Percentiles rank a stretch among this genome's conserved stretches.
These are phyloP conservation scores for Alectoria sarmentosa DNA, from an alignment of 495 filamentous ascomycete genomes.

Conservation along the genomic window DNA sequence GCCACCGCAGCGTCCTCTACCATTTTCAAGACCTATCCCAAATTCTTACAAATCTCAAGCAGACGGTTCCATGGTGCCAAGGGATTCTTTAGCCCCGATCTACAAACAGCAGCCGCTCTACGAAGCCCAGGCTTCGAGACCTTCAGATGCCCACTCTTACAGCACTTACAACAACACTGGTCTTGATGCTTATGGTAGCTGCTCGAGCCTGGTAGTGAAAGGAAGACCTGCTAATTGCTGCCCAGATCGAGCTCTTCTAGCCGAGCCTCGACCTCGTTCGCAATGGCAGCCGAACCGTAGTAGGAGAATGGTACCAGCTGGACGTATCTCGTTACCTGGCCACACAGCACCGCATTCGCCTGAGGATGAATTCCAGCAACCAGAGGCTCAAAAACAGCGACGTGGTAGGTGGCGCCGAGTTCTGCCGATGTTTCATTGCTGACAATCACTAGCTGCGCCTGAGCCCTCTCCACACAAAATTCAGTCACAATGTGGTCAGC, in stretches of 20 bases:
- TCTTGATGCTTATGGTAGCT: constrained; percentile 16
- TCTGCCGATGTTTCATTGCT: neutral
- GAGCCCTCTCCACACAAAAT: neutral
- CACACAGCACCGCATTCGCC: constrained; percentile 1
- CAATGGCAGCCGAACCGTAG: constrained; percentile 5
- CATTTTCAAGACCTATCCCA: neutral
- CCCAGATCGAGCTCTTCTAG: constrained; percentile 15
- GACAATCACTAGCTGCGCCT: constrained; percentile 3
- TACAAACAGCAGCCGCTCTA: neutral
- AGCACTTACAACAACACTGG: neutral
- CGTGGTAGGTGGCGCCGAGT: neutral
- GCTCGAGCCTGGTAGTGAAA: neutral
- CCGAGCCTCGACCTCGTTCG: constrained; percentile 8
- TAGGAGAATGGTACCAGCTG: neutral
- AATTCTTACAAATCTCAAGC: neutral
- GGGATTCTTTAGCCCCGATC: neutral
- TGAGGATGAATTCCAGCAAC: neutral
- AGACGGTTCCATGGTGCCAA: neutral
- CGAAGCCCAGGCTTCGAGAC: constrained; percentile 3
- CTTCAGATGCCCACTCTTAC: neutral
- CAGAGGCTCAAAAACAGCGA: neutral
- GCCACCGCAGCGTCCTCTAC: neutral
- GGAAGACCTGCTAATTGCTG: neutral
- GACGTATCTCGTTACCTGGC: constrained; percentile 14
- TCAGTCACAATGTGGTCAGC: constrained; percentile 7